Evolutionary conservation across 202 grass and related monocot species (phyloP).

Genomic region (Cymbopogon flexuosus): DNA sequence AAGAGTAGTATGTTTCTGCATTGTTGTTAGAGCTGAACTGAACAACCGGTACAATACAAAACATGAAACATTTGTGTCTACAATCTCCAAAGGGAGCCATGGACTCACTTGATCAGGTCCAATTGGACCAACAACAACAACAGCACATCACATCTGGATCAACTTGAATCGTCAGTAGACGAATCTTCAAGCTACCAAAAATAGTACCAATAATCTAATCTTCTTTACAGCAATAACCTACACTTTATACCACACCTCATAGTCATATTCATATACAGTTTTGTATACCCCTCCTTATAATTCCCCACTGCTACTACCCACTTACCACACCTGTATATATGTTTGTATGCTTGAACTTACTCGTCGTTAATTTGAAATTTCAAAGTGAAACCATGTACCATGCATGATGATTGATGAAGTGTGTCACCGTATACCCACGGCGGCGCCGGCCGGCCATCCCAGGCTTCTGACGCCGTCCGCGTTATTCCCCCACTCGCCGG

Average conservation of each 20-base stretch:
- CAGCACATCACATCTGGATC: not conserved
- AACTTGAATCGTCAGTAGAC: constrained; percentile 31
- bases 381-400: constrained; percentile 27
- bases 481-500: constrained; percentile 18
- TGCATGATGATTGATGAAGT: not conserved
- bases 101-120: not conserved
- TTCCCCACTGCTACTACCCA: constrained; percentile 24
- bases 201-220: constrained; percentile 42
- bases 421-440: not conserved
- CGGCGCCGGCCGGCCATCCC: constrained; percentile 37
- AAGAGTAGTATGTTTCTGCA: not conserved
- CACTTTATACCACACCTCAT: constrained; percentile 13
- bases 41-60: constrained; percentile 5
- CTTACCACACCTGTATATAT: constrained; percentile 38
- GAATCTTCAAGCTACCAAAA: constrained; percentile 57
- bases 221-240: constrained; percentile 62
- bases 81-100: not conserved
- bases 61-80: constrained; percentile 1
- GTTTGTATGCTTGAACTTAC: constrained; percentile 23
- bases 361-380: constrained; percentile 13
- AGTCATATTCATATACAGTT: constrained; percentile 33
- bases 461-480: constrained; percentile 41
- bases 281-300: not conserved
- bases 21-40: not conserved
- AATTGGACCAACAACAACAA: constrained; percentile 10